These are phyloP conservation scores for Niebla homalea DNA, from an alignment of 495 filamentous ascomycete species.

Conservation along the genomic window DNA sequence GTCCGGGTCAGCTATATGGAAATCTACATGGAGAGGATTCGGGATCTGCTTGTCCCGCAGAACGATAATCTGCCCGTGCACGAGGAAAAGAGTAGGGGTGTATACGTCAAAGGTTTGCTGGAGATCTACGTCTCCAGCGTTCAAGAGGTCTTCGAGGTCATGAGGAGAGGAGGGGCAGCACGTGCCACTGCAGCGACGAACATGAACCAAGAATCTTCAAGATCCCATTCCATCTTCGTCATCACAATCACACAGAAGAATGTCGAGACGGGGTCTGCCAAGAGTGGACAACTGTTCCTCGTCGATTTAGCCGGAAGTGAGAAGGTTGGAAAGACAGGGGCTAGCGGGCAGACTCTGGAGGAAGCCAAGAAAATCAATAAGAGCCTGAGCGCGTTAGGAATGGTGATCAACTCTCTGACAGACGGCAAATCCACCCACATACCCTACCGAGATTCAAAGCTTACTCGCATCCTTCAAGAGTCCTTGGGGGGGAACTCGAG, in stretches of 20 bases:
- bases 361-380: constrained; percentile 99
- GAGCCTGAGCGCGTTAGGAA: constrained; percentile 91
- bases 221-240: constrained; percentile 97
- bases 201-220: constrained; percentile 98
- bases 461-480: constrained; percentile 94
- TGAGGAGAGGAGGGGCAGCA: constrained; percentile 80
- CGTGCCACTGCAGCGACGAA: constrained; percentile 96
- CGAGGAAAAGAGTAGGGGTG: constrained; percentile 90
- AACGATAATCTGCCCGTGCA: constrained; percentile 96
- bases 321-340: constrained; percentile 97
- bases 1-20: constrained; percentile 99
- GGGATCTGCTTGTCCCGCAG: constrained; percentile 78
- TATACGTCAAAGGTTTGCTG: constrained; percentile 90
- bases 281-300: constrained; percentile 91
- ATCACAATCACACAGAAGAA: constrained; percentile 97
- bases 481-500: constrained; percentile 92
- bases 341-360: constrained; percentile 92
- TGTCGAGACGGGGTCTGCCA: constrained; percentile 87
- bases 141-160: constrained; percentile 91
- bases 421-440: constrained; percentile 97
- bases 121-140: constrained; percentile 95
- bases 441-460: constrained; percentile 95
- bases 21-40: constrained; percentile 98
- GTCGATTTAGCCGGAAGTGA: constrained; percentile 97
- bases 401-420: constrained; percentile 96